phyloP scores from a whole-genome alignment of 495 filamentous ascomycete genomes.

The Terfezia claveryi region DNA sequence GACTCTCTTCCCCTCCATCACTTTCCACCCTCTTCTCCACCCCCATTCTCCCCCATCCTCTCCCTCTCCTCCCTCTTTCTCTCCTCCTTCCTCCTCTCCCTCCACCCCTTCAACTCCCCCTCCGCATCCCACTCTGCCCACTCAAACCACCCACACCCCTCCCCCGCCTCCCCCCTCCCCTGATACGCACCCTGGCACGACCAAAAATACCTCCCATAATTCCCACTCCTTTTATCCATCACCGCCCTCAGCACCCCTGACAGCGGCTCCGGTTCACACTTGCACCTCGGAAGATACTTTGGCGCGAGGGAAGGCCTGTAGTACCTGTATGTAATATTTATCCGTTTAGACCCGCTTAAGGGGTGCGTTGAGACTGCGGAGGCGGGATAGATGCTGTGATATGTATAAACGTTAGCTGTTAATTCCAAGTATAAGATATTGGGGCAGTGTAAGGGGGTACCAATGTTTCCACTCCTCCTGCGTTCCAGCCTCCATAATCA shows the following conservation, averaged over 20 bases:
- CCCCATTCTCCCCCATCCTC: too few relatives aligned
- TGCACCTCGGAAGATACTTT: slow-evolving; percentile 35
- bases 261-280: slow-evolving; percentile 13
- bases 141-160: slow-evolving; percentile 50
- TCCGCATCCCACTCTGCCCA: slow-evolving; percentile 84
- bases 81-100: background rate
- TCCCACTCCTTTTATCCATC: slow-evolving; percentile 53
- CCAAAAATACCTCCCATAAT: slow-evolving; percentile 73
- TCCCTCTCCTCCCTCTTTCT: background rate
- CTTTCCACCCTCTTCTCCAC: too few relatives aligned
- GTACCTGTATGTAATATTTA: slow-evolving; percentile 86
- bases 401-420: background rate
- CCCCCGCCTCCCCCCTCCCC: slow-evolving; percentile 41
- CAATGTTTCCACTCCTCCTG: slow-evolving; percentile 64
- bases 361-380: slow-evolving; percentile 62
- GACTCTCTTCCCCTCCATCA: too few relatives aligned
- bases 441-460: slow-evolving; percentile 16
- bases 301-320: slow-evolving; percentile 61
- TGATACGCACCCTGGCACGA: slow-evolving; percentile 64
- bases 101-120: slow-evolving; percentile 37
- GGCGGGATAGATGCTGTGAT: slow-evolving; percentile 39
- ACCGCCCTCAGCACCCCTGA: slow-evolving; percentile 48
- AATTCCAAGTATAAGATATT: background rate
- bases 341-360: slow-evolving; percentile 49
- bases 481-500: slow-evolving; percentile 90